Evolutionary conservation across 352 stramenopile species (phyloP), one percentile per base, ranked within the genome.

Genomic region (Blastocystis sp.): DNA sequence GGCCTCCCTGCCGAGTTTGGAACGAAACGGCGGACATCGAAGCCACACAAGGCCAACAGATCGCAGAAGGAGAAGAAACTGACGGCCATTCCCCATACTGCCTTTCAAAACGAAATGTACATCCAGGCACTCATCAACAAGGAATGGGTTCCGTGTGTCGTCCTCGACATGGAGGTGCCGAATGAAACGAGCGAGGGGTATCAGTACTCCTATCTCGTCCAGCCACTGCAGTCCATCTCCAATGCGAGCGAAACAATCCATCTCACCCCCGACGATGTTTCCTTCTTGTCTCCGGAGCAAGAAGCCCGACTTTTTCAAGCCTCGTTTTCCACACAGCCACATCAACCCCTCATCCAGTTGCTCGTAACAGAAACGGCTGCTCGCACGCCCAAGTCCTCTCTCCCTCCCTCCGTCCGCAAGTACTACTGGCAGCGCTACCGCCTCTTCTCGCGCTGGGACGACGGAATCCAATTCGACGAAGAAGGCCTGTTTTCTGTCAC

Each of bases 401-500:
- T 43, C n/a, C 34, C 56, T 9, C 70, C 59, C 17, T 77, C 84
- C 11, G 64, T 94, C 2, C 89, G 91, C 34, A 97, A 97, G 89
- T 97, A 97, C 91, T 97, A 93, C 91, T 89, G 92, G 67, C 94
- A 97, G 88, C 92, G 94, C 3, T 93, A 94, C 60, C 86, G 90
- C 59, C 91, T 96, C 40, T 97, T 97, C 81, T 93, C 94, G 67
- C 91, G 92, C 78, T 97, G 94, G 88, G 94, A 97, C 76, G 90
- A 95, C 64, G 94, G 94, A 11, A 95, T 97, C 28, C 91, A 92
- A 28, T 90, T 96, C n/a, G 94, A 97, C 88, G 90, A 94, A 23
- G 94, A 97, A 90, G 95, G 93, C 59, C 96, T 94, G 94, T 97
- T 95, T 90, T 96, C 92, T 76, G 93, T 97, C 2, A 97, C 94